phyloP scores from a whole-genome alignment of 2,329 filamentous ascomycete genomes.

The Fusarium hostae region DNA sequence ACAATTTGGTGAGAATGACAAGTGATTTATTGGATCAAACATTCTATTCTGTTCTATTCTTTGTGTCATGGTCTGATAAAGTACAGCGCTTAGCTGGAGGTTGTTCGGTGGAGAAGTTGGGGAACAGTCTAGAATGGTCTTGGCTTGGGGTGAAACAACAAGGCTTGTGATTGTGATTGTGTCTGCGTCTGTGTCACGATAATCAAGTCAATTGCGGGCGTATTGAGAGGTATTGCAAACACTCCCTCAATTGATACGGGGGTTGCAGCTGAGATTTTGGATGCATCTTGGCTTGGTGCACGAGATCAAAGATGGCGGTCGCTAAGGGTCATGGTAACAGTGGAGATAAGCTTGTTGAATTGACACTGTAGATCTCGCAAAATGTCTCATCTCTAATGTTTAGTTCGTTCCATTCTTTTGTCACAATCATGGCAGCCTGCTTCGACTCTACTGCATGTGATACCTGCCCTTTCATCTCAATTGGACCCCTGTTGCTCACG shows the following conservation, averaged over 20 bases:
- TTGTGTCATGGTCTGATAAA: neutral
- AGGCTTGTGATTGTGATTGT: neutral
- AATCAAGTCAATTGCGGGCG: neutral
- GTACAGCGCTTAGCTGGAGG: neutral
- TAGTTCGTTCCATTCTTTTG: neutral
- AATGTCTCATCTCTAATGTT: neutral
- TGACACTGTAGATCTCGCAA: neutral
- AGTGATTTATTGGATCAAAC: neutral
- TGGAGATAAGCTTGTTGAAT: neutral
- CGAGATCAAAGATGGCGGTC: neutral
- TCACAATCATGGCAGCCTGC: neutral
- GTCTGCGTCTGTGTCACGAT: neutral
- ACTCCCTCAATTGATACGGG: neutral
- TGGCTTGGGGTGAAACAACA: neutral
- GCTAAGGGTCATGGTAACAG: neutral
- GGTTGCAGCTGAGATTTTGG: neutral
- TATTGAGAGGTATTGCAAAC: neutral
- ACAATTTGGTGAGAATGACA: accelerated
- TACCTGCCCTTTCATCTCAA: neutral
- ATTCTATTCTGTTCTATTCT: neutral
- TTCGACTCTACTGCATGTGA: neutral
- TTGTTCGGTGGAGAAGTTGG: slow-evolving; percentile 4
- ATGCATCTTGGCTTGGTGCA: neutral
- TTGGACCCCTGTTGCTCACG: slow-evolving; percentile 20
- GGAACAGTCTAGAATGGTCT: neutral